Evolutionary conservation across 768 basidiomycete genomes (phyloP).

Genomic region (Hortiboletus flavorubellus): DNA sequence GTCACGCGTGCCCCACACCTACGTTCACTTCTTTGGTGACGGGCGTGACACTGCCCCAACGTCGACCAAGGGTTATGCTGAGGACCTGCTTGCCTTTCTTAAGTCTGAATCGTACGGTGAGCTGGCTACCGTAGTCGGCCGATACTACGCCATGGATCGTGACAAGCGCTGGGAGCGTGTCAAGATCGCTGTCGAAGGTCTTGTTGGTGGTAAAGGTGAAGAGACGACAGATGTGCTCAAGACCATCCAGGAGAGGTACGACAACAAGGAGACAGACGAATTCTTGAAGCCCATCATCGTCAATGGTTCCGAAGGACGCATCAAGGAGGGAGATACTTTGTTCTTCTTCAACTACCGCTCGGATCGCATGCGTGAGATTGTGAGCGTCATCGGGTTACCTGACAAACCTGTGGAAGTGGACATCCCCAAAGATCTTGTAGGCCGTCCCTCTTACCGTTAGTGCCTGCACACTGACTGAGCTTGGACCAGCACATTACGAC

Average conservation of each 20-base stretch:
- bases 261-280: slow-evolving; percentile 87
- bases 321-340: slow-evolving; percentile 85
- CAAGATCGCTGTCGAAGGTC: slow-evolving; percentile 84
- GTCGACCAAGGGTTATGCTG: slow-evolving; percentile 73
- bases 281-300: slow-evolving; percentile 94
- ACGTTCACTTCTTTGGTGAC: slow-evolving; percentile 92
- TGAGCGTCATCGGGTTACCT: slow-evolving; percentile 71
- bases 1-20: slow-evolving; percentile 77
- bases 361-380: slow-evolving; percentile 92
- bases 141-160: slow-evolving; percentile 97
- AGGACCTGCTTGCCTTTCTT: slow-evolving; percentile 75
- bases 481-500: slow-evolving; percentile 71
- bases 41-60: slow-evolving; percentile 92
- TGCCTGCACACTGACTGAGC: not conserved
- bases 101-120: slow-evolving; percentile 75
- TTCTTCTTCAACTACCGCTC: slow-evolving; percentile 99
- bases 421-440: slow-evolving; percentile 75
- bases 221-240: slow-evolving; percentile 55
- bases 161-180: slow-evolving; percentile 96
- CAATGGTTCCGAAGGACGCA: slow-evolving; percentile 70
- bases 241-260: slow-evolving; percentile 71
- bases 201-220: slow-evolving; percentile 69
- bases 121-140: slow-evolving; percentile 79
- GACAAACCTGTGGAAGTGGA: slow-evolving; percentile 83
- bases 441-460: slow-evolving; percentile 19